Evolutionary conservation across 73 alveolate genomes (phyloP), one percentile per base, ranked within the genome.

Genomic region (Uronychia binucleata): DNA sequence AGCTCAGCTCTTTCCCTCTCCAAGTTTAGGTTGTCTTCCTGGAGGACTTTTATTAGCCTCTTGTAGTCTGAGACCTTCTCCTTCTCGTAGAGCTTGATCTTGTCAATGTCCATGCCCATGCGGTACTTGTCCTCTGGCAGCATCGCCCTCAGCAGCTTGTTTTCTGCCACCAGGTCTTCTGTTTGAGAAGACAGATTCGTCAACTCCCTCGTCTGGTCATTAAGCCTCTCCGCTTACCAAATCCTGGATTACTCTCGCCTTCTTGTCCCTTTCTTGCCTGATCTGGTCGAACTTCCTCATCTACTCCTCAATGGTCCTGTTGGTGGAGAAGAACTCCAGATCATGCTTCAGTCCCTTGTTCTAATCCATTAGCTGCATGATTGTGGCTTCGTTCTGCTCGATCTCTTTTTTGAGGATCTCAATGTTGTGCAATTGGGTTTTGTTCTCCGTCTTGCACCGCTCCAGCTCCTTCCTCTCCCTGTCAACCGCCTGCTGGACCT

Each of bases 1-100:
- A 96, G 91, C 82, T 83, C 86, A 0, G 98, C 97, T 74, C 99
- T 91, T 94, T 98, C 99, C 1, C 90, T 87, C 92, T 98, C 99
- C 76, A 97, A 93, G 78, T 97, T 97, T 78, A 95, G 98, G 81
- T 95, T 96, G 84, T 97, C 99, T 58, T 96, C 96, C 89, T 98
- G 98, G 29, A 98, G 92, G 32, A 92, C 93, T 84, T 97, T 93
- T 81, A 97, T 96, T 87, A 95, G 92, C 14, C 97, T 99, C 90
- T 95, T 94, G 86, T 97, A 98, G 82, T 98, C 98, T 76, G 96
- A 99, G 31, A 98, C 96, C 88, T 96, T 91, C 81, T 96, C 93
- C 86, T 94, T 91, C 81, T 97, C 99, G 33, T 93, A 98, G 57
- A 97, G 60, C 75, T 94, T 91, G 29, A 98, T 19, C 26, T 60